phyloP scores from a whole-genome alignment of 2,329 filamentous ascomycete genomes.

The Chaetomium sp. region DNA sequence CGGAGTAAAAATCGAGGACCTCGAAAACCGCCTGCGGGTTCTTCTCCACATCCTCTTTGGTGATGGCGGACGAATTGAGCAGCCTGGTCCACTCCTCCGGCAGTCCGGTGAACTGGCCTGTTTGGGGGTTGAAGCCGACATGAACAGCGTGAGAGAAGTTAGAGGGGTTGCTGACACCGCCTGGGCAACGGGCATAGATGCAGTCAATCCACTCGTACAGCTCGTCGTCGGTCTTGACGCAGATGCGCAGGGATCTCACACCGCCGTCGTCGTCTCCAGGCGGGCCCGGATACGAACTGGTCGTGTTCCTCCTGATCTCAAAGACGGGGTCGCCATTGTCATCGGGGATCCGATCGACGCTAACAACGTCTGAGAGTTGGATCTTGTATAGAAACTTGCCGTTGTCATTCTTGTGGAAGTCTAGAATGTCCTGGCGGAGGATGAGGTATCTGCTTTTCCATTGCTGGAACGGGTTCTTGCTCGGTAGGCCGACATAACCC shows the following conservation, averaged over 20 bases:
- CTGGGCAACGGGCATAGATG: conserved; percentile 94
- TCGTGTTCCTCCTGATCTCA: conserved; percentile 80
- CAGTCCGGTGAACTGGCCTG: conserved; percentile 90
- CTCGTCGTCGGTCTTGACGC: conserved; percentile 93
- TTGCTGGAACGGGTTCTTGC: conserved; percentile 76
- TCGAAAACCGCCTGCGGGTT: conserved; percentile 87
- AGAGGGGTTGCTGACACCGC: conserved; percentile 95
- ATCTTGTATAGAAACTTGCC: conserved; percentile 87
- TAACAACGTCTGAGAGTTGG: conserved; percentile 81
- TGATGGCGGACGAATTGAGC: conserved; percentile 93
- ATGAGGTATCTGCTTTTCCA: conserved; percentile 95
- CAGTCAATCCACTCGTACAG: conserved; percentile 99
- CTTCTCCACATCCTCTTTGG: conserved; percentile 97
- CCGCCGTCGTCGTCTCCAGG: conserved; percentile 78
- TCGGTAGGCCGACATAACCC: conserved; percentile 52
- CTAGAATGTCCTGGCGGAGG: conserved; percentile 86
- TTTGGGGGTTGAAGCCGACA: conserved; percentile 94
- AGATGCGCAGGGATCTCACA: conserved; percentile 83
- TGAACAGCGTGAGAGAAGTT: conserved; percentile 98
- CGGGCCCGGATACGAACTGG: conserved; percentile 64
- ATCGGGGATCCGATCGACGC: conserved; percentile 72
- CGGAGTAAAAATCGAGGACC: conserved; percentile 82
- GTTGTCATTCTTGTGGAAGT: conserved; percentile 90
- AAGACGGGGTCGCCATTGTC: conserved; percentile 91
- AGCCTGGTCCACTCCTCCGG: conserved; percentile 97